phyloP scores from a whole-genome alignment of 2,329 filamentous ascomycete species.

The Fragosphaeria purpurea region DNA sequence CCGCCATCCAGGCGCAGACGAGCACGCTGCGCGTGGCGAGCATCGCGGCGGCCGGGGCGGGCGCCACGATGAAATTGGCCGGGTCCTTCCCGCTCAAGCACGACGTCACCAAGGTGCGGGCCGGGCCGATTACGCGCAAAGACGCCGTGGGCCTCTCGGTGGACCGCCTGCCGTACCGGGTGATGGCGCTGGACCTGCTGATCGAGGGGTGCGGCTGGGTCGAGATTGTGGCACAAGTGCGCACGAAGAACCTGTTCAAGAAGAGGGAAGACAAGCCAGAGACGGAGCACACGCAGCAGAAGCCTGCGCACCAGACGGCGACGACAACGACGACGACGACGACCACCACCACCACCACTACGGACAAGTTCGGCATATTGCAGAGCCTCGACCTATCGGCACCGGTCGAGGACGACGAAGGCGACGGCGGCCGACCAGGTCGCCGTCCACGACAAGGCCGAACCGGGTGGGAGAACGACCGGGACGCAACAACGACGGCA shows the following conservation, averaged over 20 bases:
- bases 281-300: conserved; percentile 1
- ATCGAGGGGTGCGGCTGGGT: conserved; percentile 93
- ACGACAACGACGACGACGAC: background rate
- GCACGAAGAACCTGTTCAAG: conserved; percentile 40
- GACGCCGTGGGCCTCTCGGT: conserved; percentile 53
- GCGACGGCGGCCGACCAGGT: conserved; percentile 1
- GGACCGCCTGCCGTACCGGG: conserved; percentile 64
- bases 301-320: background rate
- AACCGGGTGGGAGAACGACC: too few relatives aligned
- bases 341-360: background rate
- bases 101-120: conserved; percentile 73
- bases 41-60: conserved; percentile 51
- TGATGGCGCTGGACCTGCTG: conserved; percentile 73
- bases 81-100: conserved; percentile 65
- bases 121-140: conserved; percentile 60
- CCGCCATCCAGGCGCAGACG: conserved; percentile 57
- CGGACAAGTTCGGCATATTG: conserved; percentile 10
- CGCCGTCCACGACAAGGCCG: background rate
- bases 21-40: conserved; percentile 50
- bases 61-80: conserved; percentile 53
- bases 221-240: conserved; percentile 74
- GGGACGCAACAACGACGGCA: conserved; percentile 1
- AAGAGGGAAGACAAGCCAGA: conserved; percentile 13
- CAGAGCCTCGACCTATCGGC: conserved; percentile 20
- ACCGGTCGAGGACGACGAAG: conserved; percentile 1